These are phyloP conservation scores for Taiwanofungus camphoratus DNA, from an alignment of 1,284 basidiomycete genomes.

Conservation along the genomic window DNA sequence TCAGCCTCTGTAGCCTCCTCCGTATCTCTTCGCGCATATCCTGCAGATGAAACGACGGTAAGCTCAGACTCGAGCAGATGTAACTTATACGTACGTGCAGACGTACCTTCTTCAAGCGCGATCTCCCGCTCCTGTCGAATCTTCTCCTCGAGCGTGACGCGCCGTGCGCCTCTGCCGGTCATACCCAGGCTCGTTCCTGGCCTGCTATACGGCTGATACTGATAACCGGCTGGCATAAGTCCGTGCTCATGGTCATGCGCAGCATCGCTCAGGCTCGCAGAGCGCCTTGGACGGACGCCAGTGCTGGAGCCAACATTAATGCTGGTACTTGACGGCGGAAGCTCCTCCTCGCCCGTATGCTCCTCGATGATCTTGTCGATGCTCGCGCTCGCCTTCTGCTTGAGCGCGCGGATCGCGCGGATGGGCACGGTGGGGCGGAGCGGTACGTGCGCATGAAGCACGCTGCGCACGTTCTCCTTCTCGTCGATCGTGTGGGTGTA, in stretches of 20 bases:
- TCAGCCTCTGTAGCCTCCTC: constrained; percentile 36
- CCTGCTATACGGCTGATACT: constrained; percentile 20
- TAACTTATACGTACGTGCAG: neutral
- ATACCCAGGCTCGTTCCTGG: constrained; percentile 50
- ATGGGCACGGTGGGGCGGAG: constrained; percentile 8
- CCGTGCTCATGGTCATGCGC: neutral
- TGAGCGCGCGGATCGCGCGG: constrained; percentile 4
- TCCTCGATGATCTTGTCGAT: constrained; percentile 18
- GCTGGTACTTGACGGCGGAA: no score
- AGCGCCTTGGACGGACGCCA: constrained; percentile 50
- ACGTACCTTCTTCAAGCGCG: constrained; percentile 35
- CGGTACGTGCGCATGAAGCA: constrained; percentile 10
- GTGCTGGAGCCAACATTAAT: no score
- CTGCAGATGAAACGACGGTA: constrained; percentile 10
- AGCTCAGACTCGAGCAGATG: neutral
- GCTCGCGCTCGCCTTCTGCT: constrained; percentile 10
- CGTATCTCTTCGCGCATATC: constrained; percentile 31
- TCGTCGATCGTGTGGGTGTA: constrained; percentile 21
- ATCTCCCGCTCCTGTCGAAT: constrained; percentile 40
- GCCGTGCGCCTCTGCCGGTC: constrained; percentile 33
- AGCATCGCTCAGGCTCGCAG: constrained; percentile 60
- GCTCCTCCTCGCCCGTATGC: constrained; percentile 12
- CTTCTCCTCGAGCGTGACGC: constrained; percentile 49
- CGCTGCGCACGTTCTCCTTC: constrained; percentile 32
- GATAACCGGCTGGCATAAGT: neutral